These are phyloP conservation scores for Nitzschia inconspicua DNA, from an alignment of 108 stramenopile genomes.

Conservation along the genomic window DNA sequence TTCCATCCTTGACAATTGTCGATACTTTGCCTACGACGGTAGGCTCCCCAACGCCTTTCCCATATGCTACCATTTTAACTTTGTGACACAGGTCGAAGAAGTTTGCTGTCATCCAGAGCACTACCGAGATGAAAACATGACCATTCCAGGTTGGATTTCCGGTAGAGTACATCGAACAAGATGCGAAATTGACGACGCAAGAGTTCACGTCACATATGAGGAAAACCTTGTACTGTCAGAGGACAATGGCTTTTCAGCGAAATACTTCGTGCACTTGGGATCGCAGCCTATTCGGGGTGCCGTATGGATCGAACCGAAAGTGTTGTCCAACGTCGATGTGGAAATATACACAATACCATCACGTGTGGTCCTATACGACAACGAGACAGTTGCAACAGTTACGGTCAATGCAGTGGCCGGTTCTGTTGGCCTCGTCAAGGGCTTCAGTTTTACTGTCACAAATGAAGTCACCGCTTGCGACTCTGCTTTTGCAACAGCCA, in stretches of 20 bases:
- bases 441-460: no score
- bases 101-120: conserved; percentile 22
- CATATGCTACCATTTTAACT: conserved; percentile 6
- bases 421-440: no score
- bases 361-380: no score
- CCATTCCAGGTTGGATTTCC: conserved; percentile 15
- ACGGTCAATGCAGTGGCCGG: no score
- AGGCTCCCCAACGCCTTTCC: conserved; percentile 7
- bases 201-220: background rate
- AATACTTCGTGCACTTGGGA: conserved; percentile 5
- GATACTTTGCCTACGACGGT: conserved; percentile 22
- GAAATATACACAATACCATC: no score
- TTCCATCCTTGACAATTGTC: conserved; percentile 9
- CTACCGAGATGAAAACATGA: conserved; percentile 10
- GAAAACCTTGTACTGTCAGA: background rate
- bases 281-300: conserved; percentile 11
- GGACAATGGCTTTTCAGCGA: background rate
- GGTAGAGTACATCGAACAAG: conserved; percentile 12
- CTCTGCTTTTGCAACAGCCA: no score
- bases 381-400: no score
- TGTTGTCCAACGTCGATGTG: no score
- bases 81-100: background rate
- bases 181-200: conserved; percentile 6
- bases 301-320: conserved; percentile 15
- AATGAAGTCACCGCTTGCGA: no score